Conservation (phyloP, 2,329 filamentous ascomycete species). For the Talaromyces rugulosus region DNA sequence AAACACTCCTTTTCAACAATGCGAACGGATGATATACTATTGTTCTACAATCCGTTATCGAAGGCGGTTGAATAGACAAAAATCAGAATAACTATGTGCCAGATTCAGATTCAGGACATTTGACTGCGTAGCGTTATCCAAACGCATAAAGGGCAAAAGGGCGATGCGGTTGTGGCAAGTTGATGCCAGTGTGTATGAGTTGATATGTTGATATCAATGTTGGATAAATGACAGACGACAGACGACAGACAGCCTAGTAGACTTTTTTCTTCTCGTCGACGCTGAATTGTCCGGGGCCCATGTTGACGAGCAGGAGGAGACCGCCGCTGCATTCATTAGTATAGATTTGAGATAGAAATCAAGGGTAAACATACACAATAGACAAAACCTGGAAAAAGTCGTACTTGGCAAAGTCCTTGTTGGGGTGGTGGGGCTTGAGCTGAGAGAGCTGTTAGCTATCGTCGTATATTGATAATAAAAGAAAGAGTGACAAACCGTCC, state of each 20-base stretch:
- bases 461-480: neutral
- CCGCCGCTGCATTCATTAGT: conserved; percentile 57
- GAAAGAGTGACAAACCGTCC: conserved; percentile 68
- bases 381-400: conserved; percentile 99
- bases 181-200: neutral
- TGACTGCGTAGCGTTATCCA: neutral
- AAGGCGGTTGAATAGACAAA: neutral
- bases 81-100: neutral
- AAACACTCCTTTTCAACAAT: neutral
- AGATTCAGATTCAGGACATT: neutral
- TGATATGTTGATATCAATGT: neutral
- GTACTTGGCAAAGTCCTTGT: conserved; percentile 99
- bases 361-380: conserved; percentile 65
- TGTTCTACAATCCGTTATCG: neutral
- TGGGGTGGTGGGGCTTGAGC: conserved; percentile 96
- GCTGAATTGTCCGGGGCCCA: conserved; percentile 93
- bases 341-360: conserved; percentile 16
- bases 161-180: neutral
- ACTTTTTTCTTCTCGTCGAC: conserved; percentile 99
- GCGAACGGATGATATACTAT: neutral
- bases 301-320: conserved; percentile 94
- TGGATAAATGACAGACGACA: too few relatives aligned
- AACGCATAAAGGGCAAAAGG: neutral
- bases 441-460: conserved; percentile 30
- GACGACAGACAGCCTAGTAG: conserved; percentile 57